A percentile compares a stretch with the other conserved stretches of the same genome.
Conservation (phyloP, 108 stramenopile genomes). For the Chaetoceros muelleri region DNA sequence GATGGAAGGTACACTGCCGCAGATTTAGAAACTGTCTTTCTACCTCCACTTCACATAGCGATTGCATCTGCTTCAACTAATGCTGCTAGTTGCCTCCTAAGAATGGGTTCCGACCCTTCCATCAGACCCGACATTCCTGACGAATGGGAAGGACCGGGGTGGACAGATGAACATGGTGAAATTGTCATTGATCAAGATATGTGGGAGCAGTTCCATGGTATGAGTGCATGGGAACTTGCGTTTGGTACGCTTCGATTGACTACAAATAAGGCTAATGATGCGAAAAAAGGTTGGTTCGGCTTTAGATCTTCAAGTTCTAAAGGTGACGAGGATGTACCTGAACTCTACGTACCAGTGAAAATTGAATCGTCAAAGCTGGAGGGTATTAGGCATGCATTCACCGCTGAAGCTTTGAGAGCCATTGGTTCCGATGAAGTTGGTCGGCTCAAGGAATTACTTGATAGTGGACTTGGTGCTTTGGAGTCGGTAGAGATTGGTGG, state of each 20-base stretch:
- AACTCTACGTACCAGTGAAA: conserved; percentile 33
- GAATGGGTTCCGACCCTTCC: conserved; percentile 76
- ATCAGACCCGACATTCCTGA: conserved; percentile 46
- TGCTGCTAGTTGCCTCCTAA: conserved; percentile 59
- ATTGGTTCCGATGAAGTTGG: conserved; percentile 74
- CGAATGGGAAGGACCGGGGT: conserved; percentile 1
- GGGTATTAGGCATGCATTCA: conserved; percentile 74
- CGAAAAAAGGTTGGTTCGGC: conserved; percentile 19
- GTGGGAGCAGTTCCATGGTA: conserved; percentile 41
- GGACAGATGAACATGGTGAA: conserved; percentile 19
- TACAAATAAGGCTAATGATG: conserved; percentile 10
- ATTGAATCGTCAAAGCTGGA: conserved; percentile 56
- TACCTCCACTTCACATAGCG: conserved; percentile 74
- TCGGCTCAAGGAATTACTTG: conserved; percentile 48
- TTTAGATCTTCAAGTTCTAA: conserved; percentile 11
- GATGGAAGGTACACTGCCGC: neutral
- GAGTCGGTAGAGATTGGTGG: conserved; percentile 53
- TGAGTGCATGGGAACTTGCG: conserved; percentile 76
- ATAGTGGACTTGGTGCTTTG: conserved; percentile 51
- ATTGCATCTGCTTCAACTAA: conserved; percentile 63
- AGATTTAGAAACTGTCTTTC: neutral
- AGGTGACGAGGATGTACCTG: neutral
- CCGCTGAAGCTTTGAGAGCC: conserved; percentile 73
- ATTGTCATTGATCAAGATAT: neutral
- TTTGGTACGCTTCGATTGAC: conserved; percentile 30